Base-by-base conservation (phyloP, 345 rosid species). In the Syzygium aqueum region DNA sequence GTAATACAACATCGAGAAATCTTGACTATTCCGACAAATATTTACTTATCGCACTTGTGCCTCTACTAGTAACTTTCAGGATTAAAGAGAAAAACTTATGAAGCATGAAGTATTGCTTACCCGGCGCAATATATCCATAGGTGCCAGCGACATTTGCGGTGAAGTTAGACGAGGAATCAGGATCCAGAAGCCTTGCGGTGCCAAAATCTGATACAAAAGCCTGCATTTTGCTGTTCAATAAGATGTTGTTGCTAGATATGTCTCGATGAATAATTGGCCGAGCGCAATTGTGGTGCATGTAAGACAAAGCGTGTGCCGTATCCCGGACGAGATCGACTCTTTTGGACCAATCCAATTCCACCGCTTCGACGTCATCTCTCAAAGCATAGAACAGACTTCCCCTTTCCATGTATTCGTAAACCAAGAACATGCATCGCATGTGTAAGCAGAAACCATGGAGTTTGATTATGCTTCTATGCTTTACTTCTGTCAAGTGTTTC, bases 221-320 rank as follows among this genome's bases (percentile, higher is more conserved):
- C 11, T 87, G 85, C 28, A 33, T 49, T 33, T 88, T 84, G 21
- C 43, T 27, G 17, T 88, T 27, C 3, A 90, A n/a, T 61, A 88
- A 63, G 8, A 90, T 49, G 17, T 90, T 90, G n/a, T 88, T 88
- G 85, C 88, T 90, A 43, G 91, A 83, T 13, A 88, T 53, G 86
- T 90, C 89, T 19, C 91, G 87, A 51, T 90, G 91, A 77, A 90
- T 53, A 15, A 90, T 80, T 6, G 89, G 82, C 2, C 77, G 89
- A 5, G 59, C 2, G 8, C 88, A 86, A 49, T 86, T 85, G 33
- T 90, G 88, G 37, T 88, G 91, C 88, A 90, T 9, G 54, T 90
- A 84, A 27, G 78, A 87, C 56, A 89, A 33, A 3, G 89, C 90
- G 8, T 87, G 30, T 2, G 86, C 88, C 12, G 52, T 51, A 51